These are phyloP conservation scores for Apiospora rasikravindrae DNA, from an alignment of 2,329 filamentous ascomycete genomes.

Conservation along the genomic window DNA sequence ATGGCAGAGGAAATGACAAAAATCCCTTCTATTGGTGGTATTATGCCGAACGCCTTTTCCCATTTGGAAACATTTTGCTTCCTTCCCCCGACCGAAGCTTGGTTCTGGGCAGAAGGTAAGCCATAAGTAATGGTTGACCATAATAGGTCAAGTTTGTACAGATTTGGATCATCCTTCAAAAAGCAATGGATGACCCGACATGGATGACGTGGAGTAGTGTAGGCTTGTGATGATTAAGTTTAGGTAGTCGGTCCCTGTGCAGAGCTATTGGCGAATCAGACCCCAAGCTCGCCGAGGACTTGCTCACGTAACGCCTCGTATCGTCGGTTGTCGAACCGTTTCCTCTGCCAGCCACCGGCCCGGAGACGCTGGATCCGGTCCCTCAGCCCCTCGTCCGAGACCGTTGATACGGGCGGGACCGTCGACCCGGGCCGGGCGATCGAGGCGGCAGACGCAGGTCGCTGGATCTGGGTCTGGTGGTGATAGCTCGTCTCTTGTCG, in stretches of 20 bases:
- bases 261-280: constrained; percentile 24
- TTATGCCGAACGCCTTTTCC: constrained; percentile 11
- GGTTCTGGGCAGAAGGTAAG: not conserved
- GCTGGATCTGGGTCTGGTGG: not conserved
- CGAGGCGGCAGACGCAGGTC: constrained; percentile 19
- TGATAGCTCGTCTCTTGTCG: not conserved
- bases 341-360: constrained; percentile 59
- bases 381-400: constrained; percentile 40
- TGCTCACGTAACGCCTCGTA: constrained; percentile 59
- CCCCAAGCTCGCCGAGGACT: constrained; percentile 55
- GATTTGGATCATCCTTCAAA: not conserved
- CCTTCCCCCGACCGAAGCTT: not conserved
- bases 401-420: constrained; percentile 24
- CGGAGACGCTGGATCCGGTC: constrained; percentile 60
- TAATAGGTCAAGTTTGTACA: not conserved
- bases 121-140: not conserved
- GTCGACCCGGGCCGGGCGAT: constrained; percentile 13
- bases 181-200: too few species aligned
- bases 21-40: constrained; percentile 6
- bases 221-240: not conserved
- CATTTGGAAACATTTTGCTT: not conserved
- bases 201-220: not conserved
- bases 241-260: not conserved
- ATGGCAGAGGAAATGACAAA: not conserved
- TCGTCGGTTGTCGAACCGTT: constrained; percentile 57